Evolutionary conservation across 192 early-diverging fungal genomes (phyloP), one percentile per base, ranked within the genome.

Genomic region (Coemansia sp.): DNA sequence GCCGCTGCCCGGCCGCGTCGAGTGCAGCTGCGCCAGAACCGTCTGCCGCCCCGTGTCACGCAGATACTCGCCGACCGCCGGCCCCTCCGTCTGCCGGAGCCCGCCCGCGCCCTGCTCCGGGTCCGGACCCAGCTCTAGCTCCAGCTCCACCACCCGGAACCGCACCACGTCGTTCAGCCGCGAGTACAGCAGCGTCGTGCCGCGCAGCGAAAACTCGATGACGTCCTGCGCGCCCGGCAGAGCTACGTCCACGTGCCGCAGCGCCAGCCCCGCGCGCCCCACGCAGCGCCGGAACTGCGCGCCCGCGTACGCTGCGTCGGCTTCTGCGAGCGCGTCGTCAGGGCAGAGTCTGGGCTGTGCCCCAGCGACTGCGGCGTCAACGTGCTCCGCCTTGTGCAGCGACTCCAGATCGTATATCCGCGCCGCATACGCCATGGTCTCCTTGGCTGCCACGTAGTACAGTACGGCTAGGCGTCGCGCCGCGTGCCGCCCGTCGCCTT

Each of bases 131-230:
- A 83, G 65, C 54, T 67, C 65, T n/a, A 54, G 4, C 4, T n/a
- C 15, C 37, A 83, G 65, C 54, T 67, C 65, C 5, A 72, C 62
- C 17, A 74, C 59, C 4, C 80, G 70, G 80, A 83, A 83, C 41
- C 80, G 71, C 59, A 77, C 71, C 31, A 76, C 58, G 40, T 83
- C 80, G 46, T 83, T 76, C 22, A 77, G 62, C 39, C 74, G 63
- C 42, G 80, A 77, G 60, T 83, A 83, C 65, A 83, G 10, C 32
- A 83, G 68, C 47, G 68, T 83, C 25, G 20, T 36, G 24, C 76
- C 76, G 25, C 76, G 74, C 42, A 83, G 68, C 53, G 80, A 83
- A 31, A 83, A 83, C 56, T 83, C 80, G 1, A 71, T 63, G 32
- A 83, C 80, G 29, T 74, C 72, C 10, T 77, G 68, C 31, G 71